Base-by-base conservation (phyloP, 2,329 filamentous ascomycete genomes). In the Ceratocystis albifundus region DNA sequence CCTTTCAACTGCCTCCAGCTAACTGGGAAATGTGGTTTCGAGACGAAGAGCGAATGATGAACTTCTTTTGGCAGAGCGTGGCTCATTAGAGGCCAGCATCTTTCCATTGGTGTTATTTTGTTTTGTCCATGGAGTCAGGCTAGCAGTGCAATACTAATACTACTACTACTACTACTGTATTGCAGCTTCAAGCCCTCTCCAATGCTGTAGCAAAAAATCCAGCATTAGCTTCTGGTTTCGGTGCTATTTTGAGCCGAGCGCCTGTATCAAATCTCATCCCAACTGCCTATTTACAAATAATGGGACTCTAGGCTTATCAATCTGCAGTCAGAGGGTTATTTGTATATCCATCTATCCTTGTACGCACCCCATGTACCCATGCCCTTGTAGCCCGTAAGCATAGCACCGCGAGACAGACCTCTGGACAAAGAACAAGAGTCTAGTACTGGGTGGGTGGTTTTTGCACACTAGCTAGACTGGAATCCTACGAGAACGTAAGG, bases 191-290 rank as follows among this genome's bases (percentile, higher is more conserved):
- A 20, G 17, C 2, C n/a, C 12, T 50, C 6, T 25, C 2, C 10
- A 25, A 12, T 53, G 20, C 48, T 25, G 22, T 10, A 17, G 10
- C 2, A 28, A 6, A 6, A n/a, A 5, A 53, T 53, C 28, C 36
- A 12, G 36, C 36, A 25, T 28, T 15, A 28, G 48, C 48, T 53
- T 53, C 7, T 53, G 22, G 48, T 25, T 22, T 53, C 48, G 48
- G 48, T 53, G 48, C 22, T 53, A 53, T 28, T 53, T 53, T 28
- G 48, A 53, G 48, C 48, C 48, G 48, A 53, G 48, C 22, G 15
- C 12, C n/a, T 53, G 48, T 53, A n/a, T 20, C n/a, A 20, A 53
- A 22, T 25, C 48, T n/a, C 22, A 53, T 12, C 10, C 10, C 5
- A 22, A 12, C n/a, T 7, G n/a, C n/a, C 48, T 20, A 20, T 15